phyloP scores from a whole-genome alignment of 2,329 filamentous ascomycete species.

The Zymoseptoria pseudotritici region DNA sequence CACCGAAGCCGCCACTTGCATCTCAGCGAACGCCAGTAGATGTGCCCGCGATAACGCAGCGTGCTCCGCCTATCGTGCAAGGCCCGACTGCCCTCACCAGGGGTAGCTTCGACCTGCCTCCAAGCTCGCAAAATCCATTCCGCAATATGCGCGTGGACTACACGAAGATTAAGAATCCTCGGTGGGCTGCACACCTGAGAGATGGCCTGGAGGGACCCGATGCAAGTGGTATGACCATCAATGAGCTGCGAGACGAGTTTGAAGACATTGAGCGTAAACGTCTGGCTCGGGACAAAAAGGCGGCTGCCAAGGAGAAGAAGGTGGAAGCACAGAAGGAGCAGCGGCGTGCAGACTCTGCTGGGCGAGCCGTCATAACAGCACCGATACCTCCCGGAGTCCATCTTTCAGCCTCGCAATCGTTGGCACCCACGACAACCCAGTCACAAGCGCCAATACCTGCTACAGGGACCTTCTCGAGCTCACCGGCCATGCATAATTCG shows the following conservation, averaged over 20 bases:
- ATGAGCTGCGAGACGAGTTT: not conserved
- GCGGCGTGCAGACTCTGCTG: not conserved
- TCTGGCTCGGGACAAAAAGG: not conserved
- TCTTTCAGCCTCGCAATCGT: not conserved
- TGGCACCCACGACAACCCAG: not conserved
- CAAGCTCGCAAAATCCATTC: not conserved
- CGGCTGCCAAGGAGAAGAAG: not conserved
- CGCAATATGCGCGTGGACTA: not conserved
- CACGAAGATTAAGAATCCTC: not conserved
- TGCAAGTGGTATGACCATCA: not conserved
- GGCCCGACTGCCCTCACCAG: not conserved
- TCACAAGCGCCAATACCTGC: not conserved
- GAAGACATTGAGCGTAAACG: not conserved
- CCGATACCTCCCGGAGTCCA: not conserved
- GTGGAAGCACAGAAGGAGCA: not conserved
- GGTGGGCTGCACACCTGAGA: not conserved
- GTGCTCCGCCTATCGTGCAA: not conserved
- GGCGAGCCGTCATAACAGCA: not conserved
- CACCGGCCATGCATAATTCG: not conserved
- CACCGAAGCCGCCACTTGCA: not conserved
- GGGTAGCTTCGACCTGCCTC: not conserved
- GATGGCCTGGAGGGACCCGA: not conserved
- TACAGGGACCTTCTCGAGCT: not conserved
- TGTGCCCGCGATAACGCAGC: not conserved
- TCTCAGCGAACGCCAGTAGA: not conserved